A percentile compares a stretch with the other conserved stretches of the same genome.
Conservation (phyloP, 2,329 filamentous ascomycete genomes). For the Aspergillus ruber region DNA sequence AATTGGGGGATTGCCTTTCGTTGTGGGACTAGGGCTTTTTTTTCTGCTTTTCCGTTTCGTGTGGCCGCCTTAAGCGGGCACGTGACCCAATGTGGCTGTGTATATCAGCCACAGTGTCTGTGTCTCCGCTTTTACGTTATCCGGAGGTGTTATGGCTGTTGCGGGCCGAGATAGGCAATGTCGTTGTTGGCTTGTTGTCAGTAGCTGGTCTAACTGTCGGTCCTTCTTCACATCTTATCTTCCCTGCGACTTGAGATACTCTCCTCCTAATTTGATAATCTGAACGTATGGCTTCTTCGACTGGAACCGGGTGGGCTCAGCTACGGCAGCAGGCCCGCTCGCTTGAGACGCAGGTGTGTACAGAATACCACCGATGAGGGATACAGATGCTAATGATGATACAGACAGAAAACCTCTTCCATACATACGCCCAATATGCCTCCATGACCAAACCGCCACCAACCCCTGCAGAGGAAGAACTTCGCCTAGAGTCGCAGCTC, state of each 20-base stretch:
- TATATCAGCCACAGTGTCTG: neutral
- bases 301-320: slow-evolving; percentile 77
- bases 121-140: neutral
- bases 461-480: slow-evolving; percentile 81
- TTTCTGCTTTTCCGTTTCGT: slow-evolving; percentile 26
- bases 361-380: neutral
- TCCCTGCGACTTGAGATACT: neutral
- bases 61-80: slow-evolving; percentile 27
- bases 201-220: neutral
- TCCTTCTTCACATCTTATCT: neutral
- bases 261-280: neutral
- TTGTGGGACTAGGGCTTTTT: slow-evolving; percentile 44
- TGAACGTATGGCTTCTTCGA: slow-evolving; percentile 48
- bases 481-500: slow-evolving; percentile 69
- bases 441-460: slow-evolving; percentile 69
- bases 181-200: neutral
- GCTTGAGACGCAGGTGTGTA: slow-evolving; percentile 74
- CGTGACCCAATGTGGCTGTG: slow-evolving; percentile 13
- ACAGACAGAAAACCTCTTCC: slow-evolving; percentile 68
- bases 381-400: slow-evolving; percentile 1
- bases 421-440: slow-evolving; percentile 83
- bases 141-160: neutral
- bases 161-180: neutral
- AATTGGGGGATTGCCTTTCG: slow-evolving; percentile 27
- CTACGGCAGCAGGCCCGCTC: slow-evolving; percentile 85